These are phyloP conservation scores for Didymella segeticola DNA, from an alignment of 2,329 filamentous ascomycete genomes.

Conservation along the genomic window DNA sequence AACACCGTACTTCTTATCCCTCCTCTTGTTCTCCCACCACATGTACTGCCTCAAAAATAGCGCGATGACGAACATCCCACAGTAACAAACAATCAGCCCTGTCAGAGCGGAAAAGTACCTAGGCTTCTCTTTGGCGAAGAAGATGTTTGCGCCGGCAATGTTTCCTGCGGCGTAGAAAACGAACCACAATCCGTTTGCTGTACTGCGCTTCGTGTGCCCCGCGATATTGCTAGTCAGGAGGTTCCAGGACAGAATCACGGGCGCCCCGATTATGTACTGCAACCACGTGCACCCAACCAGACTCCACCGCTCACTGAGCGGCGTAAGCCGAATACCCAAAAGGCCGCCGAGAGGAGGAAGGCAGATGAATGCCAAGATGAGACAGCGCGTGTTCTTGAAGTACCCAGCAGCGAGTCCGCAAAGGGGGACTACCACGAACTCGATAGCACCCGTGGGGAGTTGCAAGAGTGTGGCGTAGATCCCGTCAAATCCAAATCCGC, in stretches of 20 bases:
- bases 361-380: constrained; percentile 49
- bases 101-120: constrained; percentile 55
- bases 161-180: constrained; percentile 58
- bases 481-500: constrained; percentile 52
- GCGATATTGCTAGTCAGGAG: constrained; percentile 53
- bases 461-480: constrained; percentile 53
- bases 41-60: constrained; percentile 38
- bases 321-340: constrained; percentile 58
- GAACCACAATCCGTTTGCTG: constrained; percentile 60
- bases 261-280: constrained; percentile 58
- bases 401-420: constrained; percentile 45
- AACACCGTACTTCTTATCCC: constrained; percentile 35
- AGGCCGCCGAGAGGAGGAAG: constrained; percentile 58
- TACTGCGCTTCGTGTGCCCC: constrained; percentile 60
- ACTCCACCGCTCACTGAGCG: constrained; percentile 54
- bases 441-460: constrained; percentile 54
- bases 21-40: constrained; percentile 42
- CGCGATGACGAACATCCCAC: constrained; percentile 49
- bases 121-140: constrained; percentile 54
- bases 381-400: constrained; percentile 38
- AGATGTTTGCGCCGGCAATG: constrained; percentile 57
- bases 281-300: constrained; percentile 63
- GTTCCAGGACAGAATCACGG: constrained; percentile 61
- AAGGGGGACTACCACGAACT: constrained; percentile 50
- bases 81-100: constrained; percentile 54